Evolutionary conservation across 192 early-diverging fungal species (phyloP).

Genomic region (Backusella luteola): DNA sequence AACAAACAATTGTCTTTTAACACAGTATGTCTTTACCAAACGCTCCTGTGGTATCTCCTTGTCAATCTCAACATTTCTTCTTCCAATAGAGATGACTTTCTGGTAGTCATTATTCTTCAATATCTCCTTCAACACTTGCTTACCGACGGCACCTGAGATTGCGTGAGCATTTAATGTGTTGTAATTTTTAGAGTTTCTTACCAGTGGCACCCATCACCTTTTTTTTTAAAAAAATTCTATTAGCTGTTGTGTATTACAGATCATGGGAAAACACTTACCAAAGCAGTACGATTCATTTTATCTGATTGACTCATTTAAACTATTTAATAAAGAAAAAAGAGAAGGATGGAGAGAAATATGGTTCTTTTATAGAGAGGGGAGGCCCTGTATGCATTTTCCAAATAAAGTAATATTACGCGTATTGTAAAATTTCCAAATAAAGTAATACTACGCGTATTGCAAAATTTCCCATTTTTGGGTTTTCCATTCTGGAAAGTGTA

Average conservation of each 20-base stretch:
- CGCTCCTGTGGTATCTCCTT: slow-evolving; percentile 42
- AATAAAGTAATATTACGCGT: background rate
- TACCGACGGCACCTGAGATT: slow-evolving; percentile 47
- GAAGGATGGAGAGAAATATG: background rate
- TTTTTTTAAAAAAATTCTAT: too few relatives aligned
- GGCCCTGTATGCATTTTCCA: background rate
- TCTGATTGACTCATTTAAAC: background rate
- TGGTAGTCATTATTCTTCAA: slow-evolving; percentile 43
- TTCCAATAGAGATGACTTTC: slow-evolving; percentile 54
- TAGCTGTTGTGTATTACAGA: too few relatives aligned
- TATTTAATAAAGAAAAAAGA: background rate
- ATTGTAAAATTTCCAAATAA: background rate
- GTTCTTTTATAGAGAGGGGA: background rate
- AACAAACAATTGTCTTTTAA: too few relatives aligned
- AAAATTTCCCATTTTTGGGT: background rate
- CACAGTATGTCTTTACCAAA: slow-evolving; percentile 26
- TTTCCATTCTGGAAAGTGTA: too few relatives aligned
- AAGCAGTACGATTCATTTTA: background rate
- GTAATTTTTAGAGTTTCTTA: background rate
- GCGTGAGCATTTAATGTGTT: background rate
- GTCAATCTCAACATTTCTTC: slow-evolving; percentile 45
- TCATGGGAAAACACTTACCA: background rate
- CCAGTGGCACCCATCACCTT: slow-evolving; percentile 29
- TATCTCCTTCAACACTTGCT: slow-evolving; percentile 50
- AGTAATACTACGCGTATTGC: background rate